phyloP scores from a whole-genome alignment of 805 yeast genomes.

The Clavispora fructus region DNA sequence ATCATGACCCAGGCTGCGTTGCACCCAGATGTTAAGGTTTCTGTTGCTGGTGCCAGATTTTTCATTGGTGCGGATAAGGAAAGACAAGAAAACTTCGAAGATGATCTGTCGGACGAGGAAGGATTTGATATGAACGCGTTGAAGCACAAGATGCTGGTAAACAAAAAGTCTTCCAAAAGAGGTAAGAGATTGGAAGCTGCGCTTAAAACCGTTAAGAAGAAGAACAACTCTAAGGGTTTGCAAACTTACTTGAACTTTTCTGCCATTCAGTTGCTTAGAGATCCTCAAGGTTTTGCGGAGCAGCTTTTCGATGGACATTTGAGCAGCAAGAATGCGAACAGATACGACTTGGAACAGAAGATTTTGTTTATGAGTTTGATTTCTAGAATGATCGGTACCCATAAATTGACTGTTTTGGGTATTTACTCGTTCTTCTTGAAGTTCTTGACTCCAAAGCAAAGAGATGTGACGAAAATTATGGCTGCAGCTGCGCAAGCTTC shows the following conservation, averaged over 20 bases:
- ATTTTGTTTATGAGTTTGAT: conserved; percentile 82
- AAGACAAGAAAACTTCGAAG: conserved; percentile 78
- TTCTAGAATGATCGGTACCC: conserved; percentile 89
- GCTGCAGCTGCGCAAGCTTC: conserved; percentile 97
- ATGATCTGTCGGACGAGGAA: conserved; percentile 62
- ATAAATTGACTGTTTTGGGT: conserved; percentile 85
- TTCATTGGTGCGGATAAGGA: conserved; percentile 94
- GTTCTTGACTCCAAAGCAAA: conserved; percentile 89
- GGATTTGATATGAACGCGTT: conserved; percentile 68
- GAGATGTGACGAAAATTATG: conserved; percentile 90
- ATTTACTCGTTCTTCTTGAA: conserved; percentile 84
- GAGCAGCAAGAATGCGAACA: conserved; percentile 61
- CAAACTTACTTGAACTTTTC: conserved; percentile 81
- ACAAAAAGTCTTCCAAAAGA: conserved; percentile 76
- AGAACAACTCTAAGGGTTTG: conserved; percentile 44
- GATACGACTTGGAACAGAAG: conserved; percentile 80
- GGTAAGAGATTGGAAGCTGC: conserved; percentile 78
- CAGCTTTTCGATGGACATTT: conserved; percentile 67
- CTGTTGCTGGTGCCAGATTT: conserved; percentile 83
- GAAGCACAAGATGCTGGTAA: conserved; percentile 76
- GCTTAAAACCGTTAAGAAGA: conserved; percentile 59
- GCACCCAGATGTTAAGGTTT: conserved; percentile 81
- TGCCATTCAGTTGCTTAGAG: conserved; percentile 89
- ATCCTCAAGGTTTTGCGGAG: conserved; percentile 98
- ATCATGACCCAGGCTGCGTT: conserved; percentile 94